A percentile compares a stretch with the other conserved stretches of the same genome.
phyloP scores from a whole-genome alignment of 1,284 basidiomycete genomes.

The Trichosporon sp. region DNA sequence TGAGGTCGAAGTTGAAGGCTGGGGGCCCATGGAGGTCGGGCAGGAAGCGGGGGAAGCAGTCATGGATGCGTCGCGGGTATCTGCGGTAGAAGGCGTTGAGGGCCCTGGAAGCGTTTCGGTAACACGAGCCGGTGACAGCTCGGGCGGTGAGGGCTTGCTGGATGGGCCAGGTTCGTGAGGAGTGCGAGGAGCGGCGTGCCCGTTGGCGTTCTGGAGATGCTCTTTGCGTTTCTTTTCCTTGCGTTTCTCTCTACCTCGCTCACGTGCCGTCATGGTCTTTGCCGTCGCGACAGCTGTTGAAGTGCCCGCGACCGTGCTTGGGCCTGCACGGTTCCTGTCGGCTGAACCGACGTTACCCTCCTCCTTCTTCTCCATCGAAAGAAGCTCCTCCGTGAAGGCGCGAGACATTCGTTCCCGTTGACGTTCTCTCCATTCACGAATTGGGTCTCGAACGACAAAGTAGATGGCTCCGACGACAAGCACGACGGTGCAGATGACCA shows the following conservation, averaged over 20 bases:
- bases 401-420: slow-evolving; percentile 40
- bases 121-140: background rate
- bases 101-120: background rate
- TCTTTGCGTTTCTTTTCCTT: slow-evolving; percentile 38
- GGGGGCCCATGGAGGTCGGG: background rate
- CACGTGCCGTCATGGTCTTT: slow-evolving; percentile 32
- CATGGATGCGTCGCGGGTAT: background rate
- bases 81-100: background rate
- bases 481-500: slow-evolving; percentile 51
- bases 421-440: slow-evolving; percentile 36
- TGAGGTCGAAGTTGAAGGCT: background rate
- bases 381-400: slow-evolving; percentile 40
- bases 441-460: slow-evolving; percentile 46
- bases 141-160: background rate
- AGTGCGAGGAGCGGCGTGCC: background rate
- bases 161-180: background rate
- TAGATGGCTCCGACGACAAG: slow-evolving; percentile 48
- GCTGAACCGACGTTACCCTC: slow-evolving; percentile 9
- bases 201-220: slow-evolving; percentile 15
- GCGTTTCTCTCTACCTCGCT: slow-evolving; percentile 43
- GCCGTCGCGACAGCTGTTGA: slow-evolving; percentile 23
- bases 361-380: slow-evolving; percentile 29
- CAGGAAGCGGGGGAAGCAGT: background rate
- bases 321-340: slow-evolving; percentile 25
- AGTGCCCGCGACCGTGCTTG: slow-evolving; percentile 22